These are phyloP conservation scores for Paxillus rubicundulus DNA, from an alignment of 768 basidiomycete genomes.

Conservation along the genomic window DNA sequence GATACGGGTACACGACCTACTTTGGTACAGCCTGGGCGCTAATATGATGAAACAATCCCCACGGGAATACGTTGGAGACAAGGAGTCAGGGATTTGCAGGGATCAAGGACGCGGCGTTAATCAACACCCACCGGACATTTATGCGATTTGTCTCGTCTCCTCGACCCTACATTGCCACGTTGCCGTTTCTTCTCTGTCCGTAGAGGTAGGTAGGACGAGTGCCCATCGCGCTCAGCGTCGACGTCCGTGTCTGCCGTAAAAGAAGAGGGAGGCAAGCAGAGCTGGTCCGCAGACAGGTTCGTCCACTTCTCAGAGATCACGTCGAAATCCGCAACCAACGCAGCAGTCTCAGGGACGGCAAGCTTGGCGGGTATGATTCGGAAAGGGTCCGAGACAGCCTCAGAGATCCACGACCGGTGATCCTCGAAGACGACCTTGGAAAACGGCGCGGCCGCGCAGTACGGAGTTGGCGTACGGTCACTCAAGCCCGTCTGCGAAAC, in stretches of 20 bases:
- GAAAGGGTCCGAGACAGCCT: too few relatives aligned
- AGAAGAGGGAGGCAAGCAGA: conserved; percentile 2
- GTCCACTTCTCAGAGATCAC: background rate
- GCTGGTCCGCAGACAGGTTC: background rate
- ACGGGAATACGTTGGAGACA: background rate
- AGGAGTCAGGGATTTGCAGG: background rate
- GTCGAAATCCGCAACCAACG: background rate
- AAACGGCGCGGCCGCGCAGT: background rate
- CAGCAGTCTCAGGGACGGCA: background rate
- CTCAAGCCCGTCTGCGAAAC: background rate
- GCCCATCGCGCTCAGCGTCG: background rate
- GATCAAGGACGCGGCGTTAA: background rate
- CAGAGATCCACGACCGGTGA: conserved; percentile 1
- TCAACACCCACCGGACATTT: conserved; percentile 45
- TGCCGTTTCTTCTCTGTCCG: conserved; percentile 10
- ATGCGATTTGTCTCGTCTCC: conserved; percentile 41
- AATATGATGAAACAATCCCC: conserved; percentile 9
- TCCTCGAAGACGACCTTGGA: background rate
- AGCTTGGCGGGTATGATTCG: too few relatives aligned
- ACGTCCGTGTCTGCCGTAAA: conserved; percentile 3
- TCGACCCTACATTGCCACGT: conserved; percentile 20
- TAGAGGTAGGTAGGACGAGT: background rate
- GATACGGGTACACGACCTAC: conserved; percentile 25
- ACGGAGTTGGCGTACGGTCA: conserved; percentile 1
- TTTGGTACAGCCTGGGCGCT: conserved; percentile 51